phyloP scores from a whole-genome alignment of 1,284 basidiomycete species.

The Leccinum laetum region DNA sequence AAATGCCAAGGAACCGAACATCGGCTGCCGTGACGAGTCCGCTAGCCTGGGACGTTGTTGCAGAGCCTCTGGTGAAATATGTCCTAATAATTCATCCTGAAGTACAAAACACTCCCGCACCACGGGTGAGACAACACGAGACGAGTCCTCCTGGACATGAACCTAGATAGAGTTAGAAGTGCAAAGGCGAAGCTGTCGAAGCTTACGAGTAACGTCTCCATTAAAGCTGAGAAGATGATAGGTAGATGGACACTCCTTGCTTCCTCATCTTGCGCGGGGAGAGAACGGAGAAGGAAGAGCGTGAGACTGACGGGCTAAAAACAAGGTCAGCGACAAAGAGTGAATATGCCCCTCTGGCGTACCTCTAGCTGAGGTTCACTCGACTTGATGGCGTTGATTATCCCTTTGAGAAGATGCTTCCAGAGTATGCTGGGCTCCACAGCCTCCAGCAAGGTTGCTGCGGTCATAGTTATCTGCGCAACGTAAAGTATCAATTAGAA shows the following conservation, averaged over 20 bases:
- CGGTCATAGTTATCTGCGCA: constrained; percentile 76
- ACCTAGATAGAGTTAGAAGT: constrained; percentile 34
- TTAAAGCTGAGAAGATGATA: constrained; percentile 64
- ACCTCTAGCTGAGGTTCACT: constrained; percentile 49
- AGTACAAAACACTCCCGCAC: constrained; percentile 50
- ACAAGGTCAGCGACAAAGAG: constrained; percentile 3
- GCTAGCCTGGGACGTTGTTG: constrained; percentile 48
- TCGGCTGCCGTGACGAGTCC: constrained; percentile 32
- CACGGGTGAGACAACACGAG: constrained; percentile 35
- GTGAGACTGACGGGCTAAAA: constrained; percentile 61
- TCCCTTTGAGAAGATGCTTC: constrained; percentile 67
- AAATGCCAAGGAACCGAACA: constrained; percentile 49
- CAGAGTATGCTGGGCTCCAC: constrained; percentile 90
- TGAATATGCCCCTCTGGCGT: constrained; percentile 7
- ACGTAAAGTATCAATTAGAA: constrained; percentile 12
- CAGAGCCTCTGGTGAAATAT: constrained; percentile 52
- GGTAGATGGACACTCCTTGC: constrained; percentile 81
- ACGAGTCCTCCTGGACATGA: constrained; percentile 36
- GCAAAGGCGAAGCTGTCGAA: constrained; percentile 5
- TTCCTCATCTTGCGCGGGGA: constrained; percentile 81
- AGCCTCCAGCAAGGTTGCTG: constrained; percentile 89
- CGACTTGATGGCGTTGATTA: constrained; percentile 52
- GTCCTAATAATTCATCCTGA: constrained; percentile 51
- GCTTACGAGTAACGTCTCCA: constrained; percentile 61
- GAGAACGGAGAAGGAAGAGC: constrained; percentile 69